Percentiles rank a stretch among this genome's conserved stretches.
Evolutionary conservation across 352 stramenopile genomes (phyloP).

Genomic region (Phytophthora pisi): DNA sequence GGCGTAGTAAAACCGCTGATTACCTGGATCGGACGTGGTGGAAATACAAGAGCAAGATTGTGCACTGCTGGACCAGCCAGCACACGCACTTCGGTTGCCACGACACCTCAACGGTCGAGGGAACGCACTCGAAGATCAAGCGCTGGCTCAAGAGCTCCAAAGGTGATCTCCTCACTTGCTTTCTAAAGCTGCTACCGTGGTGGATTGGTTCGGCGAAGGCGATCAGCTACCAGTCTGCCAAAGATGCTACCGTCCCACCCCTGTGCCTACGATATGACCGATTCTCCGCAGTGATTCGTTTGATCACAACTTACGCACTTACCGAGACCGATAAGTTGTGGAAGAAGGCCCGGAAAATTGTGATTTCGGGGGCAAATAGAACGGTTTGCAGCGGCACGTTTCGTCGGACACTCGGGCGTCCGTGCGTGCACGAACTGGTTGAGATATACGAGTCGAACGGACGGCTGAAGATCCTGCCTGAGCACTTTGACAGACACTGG

Average conservation of each 20-base stretch:
- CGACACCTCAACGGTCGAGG: conserved; percentile 8
- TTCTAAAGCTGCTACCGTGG: conserved; percentile 10
- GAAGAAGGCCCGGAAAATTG: background rate
- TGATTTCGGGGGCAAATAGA: background rate
- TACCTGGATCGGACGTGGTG: conserved; percentile 1
- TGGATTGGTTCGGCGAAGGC: background rate
- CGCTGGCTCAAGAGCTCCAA: conserved; percentile 1
- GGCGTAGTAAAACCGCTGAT: too few relatives aligned
- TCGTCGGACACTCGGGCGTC: background rate
- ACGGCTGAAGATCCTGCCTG: background rate
- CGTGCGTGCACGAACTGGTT: background rate
- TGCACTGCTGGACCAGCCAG: background rate
- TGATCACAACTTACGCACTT: conserved; percentile 3
- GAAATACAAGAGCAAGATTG: conserved; percentile 8
- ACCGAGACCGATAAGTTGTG: background rate
- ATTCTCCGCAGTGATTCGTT: background rate
- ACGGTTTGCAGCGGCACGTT: background rate
- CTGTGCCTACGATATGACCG: background rate
- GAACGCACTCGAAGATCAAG: conserved; percentile 8
- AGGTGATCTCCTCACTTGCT: conserved; percentile 8
- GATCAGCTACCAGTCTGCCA: background rate
- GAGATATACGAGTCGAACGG: background rate
- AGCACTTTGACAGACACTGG: background rate
- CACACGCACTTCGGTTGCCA: conserved; percentile 6
- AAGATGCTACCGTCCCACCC: background rate